Evolutionary conservation across 148 eudicot genomes (phyloP).

Genomic region (Camellia lanceoleosa): DNA sequence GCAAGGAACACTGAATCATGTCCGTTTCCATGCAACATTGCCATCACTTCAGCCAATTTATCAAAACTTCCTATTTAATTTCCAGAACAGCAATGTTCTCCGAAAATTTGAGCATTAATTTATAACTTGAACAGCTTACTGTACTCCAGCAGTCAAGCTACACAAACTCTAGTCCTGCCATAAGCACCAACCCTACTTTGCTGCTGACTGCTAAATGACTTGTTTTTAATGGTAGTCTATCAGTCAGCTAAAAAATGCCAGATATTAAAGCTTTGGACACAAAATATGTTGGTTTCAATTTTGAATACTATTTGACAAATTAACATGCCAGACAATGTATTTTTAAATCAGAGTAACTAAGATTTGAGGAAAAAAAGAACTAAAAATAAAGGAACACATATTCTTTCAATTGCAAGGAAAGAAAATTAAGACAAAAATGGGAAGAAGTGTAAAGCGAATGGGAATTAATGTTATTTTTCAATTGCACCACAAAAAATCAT

Average conservation of each 20-base stretch:
- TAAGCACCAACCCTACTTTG: neutral
- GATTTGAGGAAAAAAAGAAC: neutral
- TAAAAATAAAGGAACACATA: neutral
- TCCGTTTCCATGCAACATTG: neutral
- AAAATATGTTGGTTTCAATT: neutral
- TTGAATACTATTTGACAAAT: neutral
- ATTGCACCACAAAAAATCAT: neutral
- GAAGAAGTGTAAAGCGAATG: neutral
- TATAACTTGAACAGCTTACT: neutral
- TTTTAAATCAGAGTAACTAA: neutral
- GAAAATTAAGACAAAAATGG: neutral
- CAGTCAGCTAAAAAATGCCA: neutral
- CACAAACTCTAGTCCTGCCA: neutral
- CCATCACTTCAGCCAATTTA: neutral
- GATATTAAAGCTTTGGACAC: neutral
- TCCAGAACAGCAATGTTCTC: too few relatives aligned
- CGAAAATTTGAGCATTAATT: neutral
- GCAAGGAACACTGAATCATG: neutral
- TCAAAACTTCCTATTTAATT: neutral
- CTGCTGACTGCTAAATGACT: neutral
- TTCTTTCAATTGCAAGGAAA: neutral
- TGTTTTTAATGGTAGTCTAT: neutral
- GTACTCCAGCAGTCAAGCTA: neutral
- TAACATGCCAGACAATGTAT: neutral
- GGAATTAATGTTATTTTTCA: neutral